phyloP scores from a whole-genome alignment of 176 grass and related monocot species.

The Carex parvula region DNA sequence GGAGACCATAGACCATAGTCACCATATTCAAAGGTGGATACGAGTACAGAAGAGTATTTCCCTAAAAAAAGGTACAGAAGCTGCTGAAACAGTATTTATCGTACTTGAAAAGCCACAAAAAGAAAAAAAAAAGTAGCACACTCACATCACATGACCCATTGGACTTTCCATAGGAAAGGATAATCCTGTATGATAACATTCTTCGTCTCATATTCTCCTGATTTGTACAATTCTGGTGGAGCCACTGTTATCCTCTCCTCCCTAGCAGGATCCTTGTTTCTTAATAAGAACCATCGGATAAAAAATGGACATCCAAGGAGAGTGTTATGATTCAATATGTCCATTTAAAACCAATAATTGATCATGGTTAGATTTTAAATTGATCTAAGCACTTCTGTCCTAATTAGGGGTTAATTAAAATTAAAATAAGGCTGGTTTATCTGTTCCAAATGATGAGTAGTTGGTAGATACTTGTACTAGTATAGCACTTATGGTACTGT shows the following conservation, averaged over 20 bases:
- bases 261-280: background rate
- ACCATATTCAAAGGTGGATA: background rate
- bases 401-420: background rate
- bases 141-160: background rate
- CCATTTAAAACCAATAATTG: background rate
- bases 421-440: background rate
- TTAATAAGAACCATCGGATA: background rate
- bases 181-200: background rate
- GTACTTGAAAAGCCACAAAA: background rate
- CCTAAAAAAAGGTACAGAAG: background rate
- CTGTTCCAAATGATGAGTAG: background rate
- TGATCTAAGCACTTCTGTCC: background rate
- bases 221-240: background rate
- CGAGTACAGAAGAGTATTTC: background rate
- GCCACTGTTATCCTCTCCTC: background rate
- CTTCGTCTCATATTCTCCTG: background rate
- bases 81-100: background rate
- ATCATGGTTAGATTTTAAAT: background rate
- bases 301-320: background rate
- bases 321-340: background rate
- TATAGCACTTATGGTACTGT: background rate
- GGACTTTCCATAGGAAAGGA: background rate
- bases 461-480: background rate
- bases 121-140: background rate
- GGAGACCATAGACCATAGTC: background rate